These are phyloP conservation scores for Blastomyces gilchristii DNA, from an alignment of 2,329 filamentous ascomycete genomes.

Conservation along the genomic window DNA sequence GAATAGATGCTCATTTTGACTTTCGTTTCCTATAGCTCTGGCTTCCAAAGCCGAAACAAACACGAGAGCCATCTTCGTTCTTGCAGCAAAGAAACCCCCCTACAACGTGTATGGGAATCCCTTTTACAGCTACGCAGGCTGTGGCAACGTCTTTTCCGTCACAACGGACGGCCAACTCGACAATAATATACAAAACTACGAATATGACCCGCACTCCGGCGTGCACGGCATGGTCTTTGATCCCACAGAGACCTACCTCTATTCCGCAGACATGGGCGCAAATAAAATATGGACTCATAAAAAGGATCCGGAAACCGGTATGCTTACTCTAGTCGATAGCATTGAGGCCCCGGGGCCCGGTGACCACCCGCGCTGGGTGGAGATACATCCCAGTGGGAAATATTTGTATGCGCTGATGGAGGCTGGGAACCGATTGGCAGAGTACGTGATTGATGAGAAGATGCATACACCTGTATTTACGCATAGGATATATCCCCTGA, in stretches of 20 bases:
- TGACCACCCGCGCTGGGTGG: slow-evolving; percentile 83
- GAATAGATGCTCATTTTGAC: not conserved
- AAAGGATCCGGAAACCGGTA: slow-evolving; percentile 52
- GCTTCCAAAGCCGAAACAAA: slow-evolving; percentile 62
- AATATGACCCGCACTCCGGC: slow-evolving; percentile 35
- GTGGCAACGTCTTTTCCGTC: slow-evolving; percentile 57
- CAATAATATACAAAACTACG: slow-evolving; percentile 37
- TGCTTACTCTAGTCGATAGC: slow-evolving; percentile 59
- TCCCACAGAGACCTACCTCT: slow-evolving; percentile 36
- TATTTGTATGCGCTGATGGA: slow-evolving; percentile 86
- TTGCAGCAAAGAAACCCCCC: slow-evolving; percentile 66
- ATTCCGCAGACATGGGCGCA: slow-evolving; percentile 40
- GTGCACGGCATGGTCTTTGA: slow-evolving; percentile 43
- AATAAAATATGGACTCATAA: slow-evolving; percentile 67
- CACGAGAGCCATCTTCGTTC: slow-evolving; percentile 80
- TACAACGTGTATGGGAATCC: slow-evolving; percentile 82
- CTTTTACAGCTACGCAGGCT: slow-evolving; percentile 77
- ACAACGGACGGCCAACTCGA: slow-evolving; percentile 33
- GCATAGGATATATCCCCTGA: slow-evolving; percentile 62
- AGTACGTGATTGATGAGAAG: slow-evolving; percentile 66
- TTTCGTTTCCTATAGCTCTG: slow-evolving; percentile 41
- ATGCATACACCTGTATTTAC: slow-evolving; percentile 72
- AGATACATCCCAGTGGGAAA: slow-evolving; percentile 65
- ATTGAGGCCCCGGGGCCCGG: slow-evolving; percentile 58
- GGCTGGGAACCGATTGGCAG: slow-evolving; percentile 71